Evolutionary conservation across 148 eudicot genomes (phyloP).

Genomic region (Vaccinium vitisidaea): DNA sequence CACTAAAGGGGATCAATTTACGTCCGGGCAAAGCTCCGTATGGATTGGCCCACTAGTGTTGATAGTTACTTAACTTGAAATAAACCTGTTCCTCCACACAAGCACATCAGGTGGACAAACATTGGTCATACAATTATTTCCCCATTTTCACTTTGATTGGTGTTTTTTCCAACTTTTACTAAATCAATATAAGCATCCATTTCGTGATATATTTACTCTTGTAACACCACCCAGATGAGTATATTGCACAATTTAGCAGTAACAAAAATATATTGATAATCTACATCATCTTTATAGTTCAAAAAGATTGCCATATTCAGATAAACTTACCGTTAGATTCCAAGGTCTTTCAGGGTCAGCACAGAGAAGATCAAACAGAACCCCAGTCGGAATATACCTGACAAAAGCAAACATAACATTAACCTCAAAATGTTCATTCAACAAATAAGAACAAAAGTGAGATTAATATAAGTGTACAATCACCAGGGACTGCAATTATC

Average conservation of each 20-base stretch:
- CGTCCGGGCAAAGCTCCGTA: too few species aligned
- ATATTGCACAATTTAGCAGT: background rate
- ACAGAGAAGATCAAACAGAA: constrained; percentile 59
- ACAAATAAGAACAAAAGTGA: background rate
- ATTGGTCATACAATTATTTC: background rate
- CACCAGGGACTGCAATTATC: background rate
- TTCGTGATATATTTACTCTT: background rate
- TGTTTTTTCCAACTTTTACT: background rate
- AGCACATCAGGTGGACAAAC: background rate
- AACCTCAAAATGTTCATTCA: constrained; percentile 1
- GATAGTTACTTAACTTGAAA: background rate
- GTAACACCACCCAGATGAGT: background rate
- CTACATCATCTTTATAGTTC: background rate
- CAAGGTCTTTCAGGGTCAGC: constrained; percentile 81
- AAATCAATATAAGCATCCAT: background rate
- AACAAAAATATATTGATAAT: background rate
- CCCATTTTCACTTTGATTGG: background rate
- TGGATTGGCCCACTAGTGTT: too few species aligned
- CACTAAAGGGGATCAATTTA: too few species aligned
- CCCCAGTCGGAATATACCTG: constrained; percentile 97
- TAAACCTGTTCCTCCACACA: background rate
- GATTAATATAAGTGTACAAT: background rate
- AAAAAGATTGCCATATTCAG: background rate
- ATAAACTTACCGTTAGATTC: constrained; percentile 66
- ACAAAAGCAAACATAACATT: constrained; percentile 21